Conservation (phyloP, 2,329 filamentous ascomycete genomes). For the Colletotrichum gloeosporioides region DNA sequence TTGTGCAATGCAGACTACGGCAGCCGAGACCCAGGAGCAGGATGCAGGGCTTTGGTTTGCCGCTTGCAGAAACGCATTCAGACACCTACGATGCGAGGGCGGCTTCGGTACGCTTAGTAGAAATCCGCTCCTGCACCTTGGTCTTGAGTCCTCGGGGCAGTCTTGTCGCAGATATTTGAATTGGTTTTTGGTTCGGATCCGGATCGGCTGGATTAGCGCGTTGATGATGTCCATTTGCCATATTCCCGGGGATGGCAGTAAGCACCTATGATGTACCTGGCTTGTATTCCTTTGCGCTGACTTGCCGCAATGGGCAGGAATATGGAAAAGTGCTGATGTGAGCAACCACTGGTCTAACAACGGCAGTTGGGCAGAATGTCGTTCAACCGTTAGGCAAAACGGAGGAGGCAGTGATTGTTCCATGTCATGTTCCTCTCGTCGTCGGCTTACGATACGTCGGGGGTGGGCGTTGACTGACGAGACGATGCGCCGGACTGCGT, state of each 20-base stretch:
- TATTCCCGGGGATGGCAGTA: neutral
- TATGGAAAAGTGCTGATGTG: neutral
- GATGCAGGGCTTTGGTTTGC: neutral
- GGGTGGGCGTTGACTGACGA: neutral
- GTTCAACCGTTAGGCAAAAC: neutral
- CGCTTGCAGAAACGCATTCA: conserved; percentile 4
- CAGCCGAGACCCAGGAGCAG: neutral
- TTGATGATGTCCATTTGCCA: neutral
- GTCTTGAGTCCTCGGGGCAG: neutral
- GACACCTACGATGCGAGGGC: neutral
- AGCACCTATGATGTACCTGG: neutral
- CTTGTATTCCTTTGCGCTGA: neutral
- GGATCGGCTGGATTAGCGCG: conserved; percentile 1
- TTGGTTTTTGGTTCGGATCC: conserved; percentile 7
- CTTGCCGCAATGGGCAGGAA: neutral
- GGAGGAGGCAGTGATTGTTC: neutral
- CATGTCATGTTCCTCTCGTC: neutral
- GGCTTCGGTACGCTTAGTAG: neutral
- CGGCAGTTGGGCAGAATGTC: neutral
- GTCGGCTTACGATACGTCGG: neutral
- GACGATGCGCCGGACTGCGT: conserved; percentile 2
- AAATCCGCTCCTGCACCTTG: neutral
- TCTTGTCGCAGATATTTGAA: neutral
- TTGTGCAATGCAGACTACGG: conserved; percentile 6
- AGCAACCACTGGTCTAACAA: neutral